phyloP scores from a whole-genome alignment of 148 eudicot species.

The Vaccinium myrtillus region DNA sequence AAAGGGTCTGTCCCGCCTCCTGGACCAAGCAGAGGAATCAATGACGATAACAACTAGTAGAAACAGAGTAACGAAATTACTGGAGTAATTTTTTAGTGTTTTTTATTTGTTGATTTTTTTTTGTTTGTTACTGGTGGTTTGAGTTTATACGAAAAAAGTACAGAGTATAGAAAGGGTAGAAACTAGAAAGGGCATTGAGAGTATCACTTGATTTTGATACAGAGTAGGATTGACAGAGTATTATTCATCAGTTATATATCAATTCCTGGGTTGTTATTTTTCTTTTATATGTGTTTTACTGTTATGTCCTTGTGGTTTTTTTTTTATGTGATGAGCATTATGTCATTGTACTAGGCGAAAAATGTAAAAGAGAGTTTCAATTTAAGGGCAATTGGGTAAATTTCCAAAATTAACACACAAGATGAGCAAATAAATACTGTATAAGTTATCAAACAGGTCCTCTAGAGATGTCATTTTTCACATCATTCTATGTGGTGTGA shows the following conservation, averaged over 20 bases:
- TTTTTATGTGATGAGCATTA: not conserved
- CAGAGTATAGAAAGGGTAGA: not conserved
- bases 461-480: no score
- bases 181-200: no score
- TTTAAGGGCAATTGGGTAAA: no score
- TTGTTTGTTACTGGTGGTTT: not conserved
- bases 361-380: no score
- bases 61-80: not conserved
- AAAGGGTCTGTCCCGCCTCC: slow-evolving; percentile 19
- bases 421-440: no score
- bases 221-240: not conserved
- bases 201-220: slow-evolving; percentile 1
- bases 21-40: slow-evolving; percentile 22
- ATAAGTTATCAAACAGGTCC: no score
- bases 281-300: not conserved
- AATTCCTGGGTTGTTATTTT: not conserved
- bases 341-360: not conserved
- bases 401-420: no score
- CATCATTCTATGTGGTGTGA: no score
- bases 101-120: not conserved
- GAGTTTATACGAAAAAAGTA: not conserved
- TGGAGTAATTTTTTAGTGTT: not conserved
- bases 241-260: not conserved
- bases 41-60: slow-evolving; percentile 12
- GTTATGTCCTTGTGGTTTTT: not conserved